Evolutionary conservation across 768 basidiomycete genomes (phyloP), one percentile per base, ranked within the genome.

Genomic region (Coprinellus micaceus): DNA sequence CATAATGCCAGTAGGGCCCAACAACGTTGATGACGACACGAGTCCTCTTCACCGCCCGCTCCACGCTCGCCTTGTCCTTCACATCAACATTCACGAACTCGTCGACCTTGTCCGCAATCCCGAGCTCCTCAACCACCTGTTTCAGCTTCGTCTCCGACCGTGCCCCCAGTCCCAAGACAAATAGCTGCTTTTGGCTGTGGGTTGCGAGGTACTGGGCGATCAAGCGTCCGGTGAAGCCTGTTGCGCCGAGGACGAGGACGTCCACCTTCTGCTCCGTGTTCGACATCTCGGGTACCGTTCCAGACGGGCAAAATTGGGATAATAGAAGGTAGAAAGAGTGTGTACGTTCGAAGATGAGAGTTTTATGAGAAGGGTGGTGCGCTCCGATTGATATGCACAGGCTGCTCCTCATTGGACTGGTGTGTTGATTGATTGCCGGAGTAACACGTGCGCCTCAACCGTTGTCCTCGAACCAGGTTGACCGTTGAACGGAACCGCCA

Each of bases 11-110:
- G 66, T 80, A 94, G 1, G 91, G 90, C 1, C 91, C 91, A 29
- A 89, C 82, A 28, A 85, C 73, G 63, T 89, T 91, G 56, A 94
- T 84, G 53, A 94, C 82, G 19, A 94, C 85, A 45, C 79, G 79
- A 4, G 82, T 74, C 17, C 67, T 66, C 62, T 77, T 78, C 15
- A 94, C 85, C 1, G 75, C 81, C 1, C 63, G 68, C 49, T 87
- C 84, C 2, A 94, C 68, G 26, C 83, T 76, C 11, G 74, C 70
- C 4, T 63, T 64, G 9, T 82, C 74, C 9, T 78, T 75, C 7
- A 90, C 82, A 60, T 93, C 89, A 12, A 89, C 74, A 36, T 81
- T 69, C 21, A 84, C 74, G 26, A 73, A 60, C 43, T 66, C 67
- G 56, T 88, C 74, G 7, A 73, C 74, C 13, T 36, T 17, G 26